Conservation (phyloP, 2,329 filamentous ascomycete species). For the Coniella vitis region DNA sequence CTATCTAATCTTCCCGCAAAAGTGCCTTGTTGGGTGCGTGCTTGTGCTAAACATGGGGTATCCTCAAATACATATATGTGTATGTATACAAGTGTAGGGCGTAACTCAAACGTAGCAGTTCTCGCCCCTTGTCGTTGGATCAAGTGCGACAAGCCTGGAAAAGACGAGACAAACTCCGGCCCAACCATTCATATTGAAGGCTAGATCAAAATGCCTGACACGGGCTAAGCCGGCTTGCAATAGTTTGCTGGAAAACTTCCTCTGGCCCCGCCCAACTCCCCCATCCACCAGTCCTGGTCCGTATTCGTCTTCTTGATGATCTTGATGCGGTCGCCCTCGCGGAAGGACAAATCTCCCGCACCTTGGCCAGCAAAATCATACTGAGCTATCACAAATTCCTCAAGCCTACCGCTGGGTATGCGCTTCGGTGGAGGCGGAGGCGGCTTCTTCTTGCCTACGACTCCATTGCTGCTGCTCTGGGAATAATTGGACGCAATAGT, state of each 20-base stretch:
- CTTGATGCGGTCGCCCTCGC: constrained; percentile 69
- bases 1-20: no score
- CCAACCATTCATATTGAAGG: no score
- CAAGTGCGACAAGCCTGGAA: no score
- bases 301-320: constrained; percentile 73
- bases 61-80: background rate
- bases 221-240: constrained; percentile 40
- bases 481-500: constrained; percentile 23
- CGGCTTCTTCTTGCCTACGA: constrained; percentile 65
- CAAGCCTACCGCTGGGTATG: constrained; percentile 39
- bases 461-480: constrained; percentile 15
- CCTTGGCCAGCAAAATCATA: constrained; percentile 69
- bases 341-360: constrained; percentile 64
- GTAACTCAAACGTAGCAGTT: no score
- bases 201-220: background rate
- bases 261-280: constrained; percentile 60
- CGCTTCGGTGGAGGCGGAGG: constrained; percentile 64
- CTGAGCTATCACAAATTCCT: constrained; percentile 61
- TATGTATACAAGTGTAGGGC: background rate
- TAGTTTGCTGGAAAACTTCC: constrained; percentile 84
- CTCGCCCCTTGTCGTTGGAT: no score
- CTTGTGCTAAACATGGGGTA: no score
- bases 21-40: no score
- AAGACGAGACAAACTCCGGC: no score
- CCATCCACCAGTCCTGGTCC: constrained; percentile 84